Base-by-base conservation (phyloP, 305 asterid genomes). In the Vinca major region DNA sequence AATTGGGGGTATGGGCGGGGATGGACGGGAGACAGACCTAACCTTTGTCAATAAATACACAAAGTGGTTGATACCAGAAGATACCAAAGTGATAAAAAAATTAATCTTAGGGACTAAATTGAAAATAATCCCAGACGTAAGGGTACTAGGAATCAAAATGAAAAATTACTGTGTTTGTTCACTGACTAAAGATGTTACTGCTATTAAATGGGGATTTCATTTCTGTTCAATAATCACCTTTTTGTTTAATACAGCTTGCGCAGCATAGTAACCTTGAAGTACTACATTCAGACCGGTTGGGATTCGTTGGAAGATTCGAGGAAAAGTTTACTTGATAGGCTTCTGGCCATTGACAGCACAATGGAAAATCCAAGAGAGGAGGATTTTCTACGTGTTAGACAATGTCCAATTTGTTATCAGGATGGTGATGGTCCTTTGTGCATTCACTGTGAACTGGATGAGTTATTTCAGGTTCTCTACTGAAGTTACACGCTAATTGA, bases 401-500 rank as follows among this genome's bases (percentile, higher is more conserved):
- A 80, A 76, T 91, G 99, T 79, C 83, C 88, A 57, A 85, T 81
- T 65, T 93, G 99, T 81, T 84, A 84, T 65, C 72, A 85, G 76
- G 82, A 86, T 78, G 80, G 71, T 73, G 93, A 91, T 68, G 99
- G 99, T 79, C 90, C 86, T 66, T 76, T 89, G 60, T 91, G 99
- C 74, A 80, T 86, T 66, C 96, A 89, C 71, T 93, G 99, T 75
- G 95, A 91, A 85, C 89, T 93, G 86, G 96, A 93, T 76, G 96
- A 88, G 80, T 75, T 87, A 76, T 93, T 93, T 81, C 95, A 91
- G 99, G 99, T 93, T 37, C 65, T 69, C 21, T 57, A 62, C 67
- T 74, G 75, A 74, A 65, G 69, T 69, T 69, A 33, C 55, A 53
- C 14, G 7, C 69, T 71, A 21, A 26, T 63, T 63, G 65, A 56